phyloP scores from a whole-genome alignment of 805 yeast genomes.

The Candida dajiaensis region DNA sequence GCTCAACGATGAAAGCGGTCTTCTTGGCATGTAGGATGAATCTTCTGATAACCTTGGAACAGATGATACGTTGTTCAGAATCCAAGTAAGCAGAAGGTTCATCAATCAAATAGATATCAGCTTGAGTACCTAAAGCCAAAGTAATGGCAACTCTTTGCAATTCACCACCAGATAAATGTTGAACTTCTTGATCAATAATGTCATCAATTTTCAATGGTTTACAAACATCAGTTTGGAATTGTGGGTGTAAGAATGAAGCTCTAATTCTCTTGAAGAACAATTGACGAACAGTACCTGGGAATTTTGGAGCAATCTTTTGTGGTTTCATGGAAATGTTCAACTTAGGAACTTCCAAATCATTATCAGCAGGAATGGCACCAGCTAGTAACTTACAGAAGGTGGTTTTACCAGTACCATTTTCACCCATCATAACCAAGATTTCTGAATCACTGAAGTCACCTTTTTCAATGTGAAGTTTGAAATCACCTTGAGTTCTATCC shows the following conservation, averaged over 20 bases:
- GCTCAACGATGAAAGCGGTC: constrained; percentile 99
- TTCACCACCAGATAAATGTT: constrained; percentile 98
- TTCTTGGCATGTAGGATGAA: constrained; percentile 93
- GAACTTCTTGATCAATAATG: constrained; percentile 96
- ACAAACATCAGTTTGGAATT: constrained; percentile 96
- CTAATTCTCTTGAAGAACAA: constrained; percentile 94
- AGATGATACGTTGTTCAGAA: constrained; percentile 98
- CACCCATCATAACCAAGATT: constrained; percentile 99
- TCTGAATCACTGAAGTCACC: constrained; percentile 97
- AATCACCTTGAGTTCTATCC: constrained; percentile 94
- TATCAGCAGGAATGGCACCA: constrained; percentile 87
- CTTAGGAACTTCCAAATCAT: constrained; percentile 72
- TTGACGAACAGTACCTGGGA: constrained; percentile 98
- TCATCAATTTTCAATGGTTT: constrained; percentile 92
- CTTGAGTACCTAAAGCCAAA: constrained; percentile 86
- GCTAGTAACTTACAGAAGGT: constrained; percentile 95
- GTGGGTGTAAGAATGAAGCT: constrained; percentile 91
- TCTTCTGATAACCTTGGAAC: constrained; percentile 97
- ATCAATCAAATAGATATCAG: constrained; percentile 94
- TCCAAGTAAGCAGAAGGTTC: constrained; percentile 99
- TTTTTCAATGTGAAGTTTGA: constrained; percentile 70
- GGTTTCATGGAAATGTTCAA: constrained; percentile 97
- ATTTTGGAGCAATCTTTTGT: constrained; percentile 97
- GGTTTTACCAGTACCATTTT: constrained; percentile 99
- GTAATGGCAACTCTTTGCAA: constrained; percentile 98